Evolutionary conservation across 2,329 filamentous ascomycete genomes (phyloP).

Genomic region (Thelonectria olida): DNA sequence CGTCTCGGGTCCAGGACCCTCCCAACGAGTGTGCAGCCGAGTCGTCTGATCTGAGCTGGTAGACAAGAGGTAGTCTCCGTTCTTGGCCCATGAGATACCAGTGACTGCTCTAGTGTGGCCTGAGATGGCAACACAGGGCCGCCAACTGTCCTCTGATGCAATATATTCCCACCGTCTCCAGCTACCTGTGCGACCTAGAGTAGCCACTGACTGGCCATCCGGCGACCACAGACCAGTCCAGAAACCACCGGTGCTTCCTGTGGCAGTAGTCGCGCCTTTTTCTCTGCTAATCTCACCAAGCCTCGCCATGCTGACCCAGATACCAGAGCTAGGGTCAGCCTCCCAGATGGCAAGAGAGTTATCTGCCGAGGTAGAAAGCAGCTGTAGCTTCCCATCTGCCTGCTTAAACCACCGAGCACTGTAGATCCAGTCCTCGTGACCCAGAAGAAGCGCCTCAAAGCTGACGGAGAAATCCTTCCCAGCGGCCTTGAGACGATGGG

Average conservation of each 20-base stretch:
- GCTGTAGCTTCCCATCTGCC: slow-evolving; percentile 65
- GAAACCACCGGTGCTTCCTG: slow-evolving; percentile 93
- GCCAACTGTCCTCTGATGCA: slow-evolving; percentile 72
- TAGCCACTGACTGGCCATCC: slow-evolving; percentile 76
- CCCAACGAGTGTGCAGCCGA: slow-evolving; percentile 85
- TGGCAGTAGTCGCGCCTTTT: slow-evolving; percentile 96
- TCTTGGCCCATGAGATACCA: slow-evolving; percentile 83
- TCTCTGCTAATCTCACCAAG: slow-evolving; percentile 94
- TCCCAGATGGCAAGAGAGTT: slow-evolving; percentile 96
- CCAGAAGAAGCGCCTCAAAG: slow-evolving; percentile 92
- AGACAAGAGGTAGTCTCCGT: slow-evolving; percentile 85
- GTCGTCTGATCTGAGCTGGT: slow-evolving; percentile 95
- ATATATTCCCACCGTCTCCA: slow-evolving; percentile 88
- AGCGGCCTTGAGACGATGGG: slow-evolving; percentile 74
- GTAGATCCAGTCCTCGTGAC: slow-evolving; percentile 99
- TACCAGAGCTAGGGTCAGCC: slow-evolving; percentile 81
- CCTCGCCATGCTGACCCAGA: slow-evolving; percentile 88
- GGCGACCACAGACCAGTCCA: slow-evolving; percentile 96
- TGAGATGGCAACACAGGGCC: slow-evolving; percentile 78
- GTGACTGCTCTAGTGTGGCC: slow-evolving; percentile 87
- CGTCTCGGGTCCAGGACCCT: slow-evolving; percentile 57
- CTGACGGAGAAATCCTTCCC: slow-evolving; percentile 79
- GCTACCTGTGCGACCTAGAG: slow-evolving; percentile 89
- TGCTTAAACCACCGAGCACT: slow-evolving; percentile 78
- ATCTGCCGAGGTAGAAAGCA: slow-evolving; percentile 92